These are phyloP conservation scores for Trichomonas gallinae DNA, from an alignment of 208 protist species.

Conservation along the genomic window DNA sequence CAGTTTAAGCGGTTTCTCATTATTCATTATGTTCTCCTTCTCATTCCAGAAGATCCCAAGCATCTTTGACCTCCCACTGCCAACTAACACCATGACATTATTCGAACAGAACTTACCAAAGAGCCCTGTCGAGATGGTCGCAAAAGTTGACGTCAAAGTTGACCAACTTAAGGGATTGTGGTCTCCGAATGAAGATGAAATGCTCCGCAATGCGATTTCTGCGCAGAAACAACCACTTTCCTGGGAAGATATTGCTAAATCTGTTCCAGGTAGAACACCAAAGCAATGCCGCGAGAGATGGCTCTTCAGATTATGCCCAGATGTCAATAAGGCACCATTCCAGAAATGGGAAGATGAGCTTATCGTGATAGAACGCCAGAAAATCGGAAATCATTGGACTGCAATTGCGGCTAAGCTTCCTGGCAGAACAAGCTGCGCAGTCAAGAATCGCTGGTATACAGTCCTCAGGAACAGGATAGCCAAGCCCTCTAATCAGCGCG, in stretches of 20 bases:
- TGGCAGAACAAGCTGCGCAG: neutral
- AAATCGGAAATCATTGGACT: neutral
- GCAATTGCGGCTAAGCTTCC: neutral
- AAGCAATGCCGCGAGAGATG: conserved; percentile 11
- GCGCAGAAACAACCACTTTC: no score
- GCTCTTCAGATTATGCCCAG: neutral
- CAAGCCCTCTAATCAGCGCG: neutral
- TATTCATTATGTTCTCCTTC: no score
- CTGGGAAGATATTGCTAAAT: neutral
- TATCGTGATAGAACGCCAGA: neutral
- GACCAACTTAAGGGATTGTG: neutral
- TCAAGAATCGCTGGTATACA: neutral
- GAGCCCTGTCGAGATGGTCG: no score
- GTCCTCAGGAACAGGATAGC: neutral
- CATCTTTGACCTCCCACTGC: no score
- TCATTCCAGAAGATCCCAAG: no score
- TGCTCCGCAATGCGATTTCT: neutral
- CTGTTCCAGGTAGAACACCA: neutral
- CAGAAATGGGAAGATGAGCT: neutral
- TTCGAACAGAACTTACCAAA: no score
- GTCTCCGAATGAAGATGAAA: neutral
- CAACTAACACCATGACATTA: no score
- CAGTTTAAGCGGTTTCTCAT: no score
- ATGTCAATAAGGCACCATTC: neutral
- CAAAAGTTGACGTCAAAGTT: neutral